Percentiles rank a stretch among this genome's conserved stretches.
Conservation (phyloP, 2,329 filamentous ascomycete species). For the Penicillium expansum region DNA sequence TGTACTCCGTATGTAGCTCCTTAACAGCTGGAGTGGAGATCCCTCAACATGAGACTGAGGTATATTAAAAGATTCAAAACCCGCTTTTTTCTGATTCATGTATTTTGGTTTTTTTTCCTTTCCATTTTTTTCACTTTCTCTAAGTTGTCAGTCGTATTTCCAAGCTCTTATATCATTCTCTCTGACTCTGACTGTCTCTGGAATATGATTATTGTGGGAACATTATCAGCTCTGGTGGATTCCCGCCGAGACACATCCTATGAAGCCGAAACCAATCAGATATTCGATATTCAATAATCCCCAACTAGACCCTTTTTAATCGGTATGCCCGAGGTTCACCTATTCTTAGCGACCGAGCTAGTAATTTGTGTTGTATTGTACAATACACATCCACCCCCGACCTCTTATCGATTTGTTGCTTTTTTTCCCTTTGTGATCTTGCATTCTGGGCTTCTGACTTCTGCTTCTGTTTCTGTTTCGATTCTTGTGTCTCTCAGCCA, state of each 20-base stretch:
- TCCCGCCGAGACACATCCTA: slow-evolving; percentile 7
- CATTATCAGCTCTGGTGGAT: slow-evolving; percentile 1
- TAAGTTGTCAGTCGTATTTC: not conserved
- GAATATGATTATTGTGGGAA: not conserved
- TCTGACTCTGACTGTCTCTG: not conserved
- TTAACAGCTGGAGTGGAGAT: not conserved
- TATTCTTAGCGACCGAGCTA: slow-evolving; percentile 12
- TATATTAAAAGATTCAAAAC: not conserved
- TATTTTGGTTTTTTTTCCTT: not conserved
- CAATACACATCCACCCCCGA: slow-evolving; percentile 7
- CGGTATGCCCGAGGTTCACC: slow-evolving; percentile 7
- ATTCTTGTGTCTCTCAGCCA: slow-evolving; percentile 1
- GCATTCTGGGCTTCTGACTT: not conserved
- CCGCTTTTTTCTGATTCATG: not conserved
- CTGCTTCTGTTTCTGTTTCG: not conserved
- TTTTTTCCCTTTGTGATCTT: slow-evolving; percentile 12
- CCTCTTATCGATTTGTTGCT: slow-evolving; percentile 14
- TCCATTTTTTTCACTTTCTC: not conserved
- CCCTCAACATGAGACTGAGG: not conserved
- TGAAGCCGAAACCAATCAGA: not conserved
- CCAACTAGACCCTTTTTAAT: not conserved
- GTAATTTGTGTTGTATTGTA: slow-evolving; percentile 7
- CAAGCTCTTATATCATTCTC: not conserved
- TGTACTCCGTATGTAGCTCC: too few relatives aligned
- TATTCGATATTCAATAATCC: not conserved